Percentiles rank a stretch among this genome's conserved stretches.
phyloP scores from a whole-genome alignment of 2,329 filamentous ascomycete species.

The Cercospora nicotianae region DNA sequence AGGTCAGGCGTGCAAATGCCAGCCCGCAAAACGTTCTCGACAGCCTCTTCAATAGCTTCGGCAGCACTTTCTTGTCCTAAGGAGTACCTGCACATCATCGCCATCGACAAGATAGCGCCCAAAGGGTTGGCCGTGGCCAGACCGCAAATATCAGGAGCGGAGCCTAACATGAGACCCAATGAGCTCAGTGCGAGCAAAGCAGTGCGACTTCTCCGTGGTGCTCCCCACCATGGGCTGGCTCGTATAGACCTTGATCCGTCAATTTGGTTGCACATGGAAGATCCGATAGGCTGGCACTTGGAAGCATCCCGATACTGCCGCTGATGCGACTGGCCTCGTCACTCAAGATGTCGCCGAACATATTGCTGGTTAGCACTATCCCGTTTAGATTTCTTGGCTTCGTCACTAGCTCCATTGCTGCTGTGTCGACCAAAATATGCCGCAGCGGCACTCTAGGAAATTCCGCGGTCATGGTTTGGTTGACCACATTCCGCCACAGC shows the following conservation, averaged over 20 bases:
- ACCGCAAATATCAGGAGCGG: constrained; percentile 88
- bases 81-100: constrained; percentile 95
- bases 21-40: background rate
- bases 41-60: background rate
- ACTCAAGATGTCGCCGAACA: constrained; percentile 93
- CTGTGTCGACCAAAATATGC: constrained; percentile 90
- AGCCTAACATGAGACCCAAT: constrained; percentile 45
- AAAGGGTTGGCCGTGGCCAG: constrained; percentile 81
- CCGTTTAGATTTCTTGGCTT: constrained; percentile 84
- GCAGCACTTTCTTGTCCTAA: constrained; percentile 48
- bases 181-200: too few relatives aligned
- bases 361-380: constrained; percentile 84
- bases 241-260: constrained; percentile 87
- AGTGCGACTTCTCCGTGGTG: background rate
- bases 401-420: constrained; percentile 95
- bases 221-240: constrained; percentile 76
- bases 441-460: constrained; percentile 79
- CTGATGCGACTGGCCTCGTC: constrained; percentile 94
- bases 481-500: constrained; percentile 82
- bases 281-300: constrained; percentile 80
- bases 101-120: constrained; percentile 84
- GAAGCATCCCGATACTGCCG: constrained; percentile 80
- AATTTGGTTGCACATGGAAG: constrained; percentile 78
- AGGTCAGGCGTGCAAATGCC: too few relatives aligned
- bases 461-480: constrained; percentile 79